These are phyloP conservation scores for Hemisphaericaspora lyxosophila DNA, from an alignment of 1,139 yeast genomes.

Conservation along the genomic window DNA sequence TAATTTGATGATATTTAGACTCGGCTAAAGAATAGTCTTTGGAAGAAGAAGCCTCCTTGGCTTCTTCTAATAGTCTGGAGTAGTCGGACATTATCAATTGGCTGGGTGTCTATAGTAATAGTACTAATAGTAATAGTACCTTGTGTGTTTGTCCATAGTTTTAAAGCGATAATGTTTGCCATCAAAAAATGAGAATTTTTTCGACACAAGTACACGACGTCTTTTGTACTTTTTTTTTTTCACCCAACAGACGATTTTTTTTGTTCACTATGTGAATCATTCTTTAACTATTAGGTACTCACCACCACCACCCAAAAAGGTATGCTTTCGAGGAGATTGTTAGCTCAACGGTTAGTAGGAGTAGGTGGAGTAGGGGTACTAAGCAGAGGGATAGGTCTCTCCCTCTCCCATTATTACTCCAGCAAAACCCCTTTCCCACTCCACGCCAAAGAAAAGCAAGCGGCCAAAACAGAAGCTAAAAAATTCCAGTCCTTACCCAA, in stretches of 20 bases:
- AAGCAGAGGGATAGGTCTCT: too few relatives aligned
- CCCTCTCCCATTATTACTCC: constrained; percentile 15
- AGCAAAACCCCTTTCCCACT: constrained; percentile 33
- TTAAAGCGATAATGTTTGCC: not conserved
- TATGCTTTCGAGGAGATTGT: constrained; percentile 5
- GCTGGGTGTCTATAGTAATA: too few relatives aligned
- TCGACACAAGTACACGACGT: not conserved
- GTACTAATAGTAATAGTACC: too few relatives aligned
- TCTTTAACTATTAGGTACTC: not conserved
- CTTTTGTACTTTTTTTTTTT: not conserved
- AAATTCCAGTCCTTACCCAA: constrained; percentile 31
- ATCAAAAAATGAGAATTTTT: not conserved
- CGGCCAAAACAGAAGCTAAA: constrained; percentile 20
- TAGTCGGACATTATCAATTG: constrained; percentile 19
- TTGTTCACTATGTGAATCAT: too few relatives aligned
- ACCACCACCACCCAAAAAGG: too few relatives aligned
- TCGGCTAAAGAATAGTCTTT: constrained; percentile 60
- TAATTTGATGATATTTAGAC: constrained; percentile 44
- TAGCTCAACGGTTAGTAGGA: not conserved
- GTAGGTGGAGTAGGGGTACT: not conserved
- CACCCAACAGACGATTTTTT: too few relatives aligned
- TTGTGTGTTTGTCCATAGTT: too few relatives aligned
- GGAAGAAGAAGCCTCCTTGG: constrained; percentile 53
- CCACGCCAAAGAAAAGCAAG: constrained; percentile 22
- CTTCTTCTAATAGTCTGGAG: constrained; percentile 43